Evolutionary conservation across 139 green algal species (phyloP), one percentile per base, ranked within the genome.

Genomic region (Picochlorum sp.): DNA sequence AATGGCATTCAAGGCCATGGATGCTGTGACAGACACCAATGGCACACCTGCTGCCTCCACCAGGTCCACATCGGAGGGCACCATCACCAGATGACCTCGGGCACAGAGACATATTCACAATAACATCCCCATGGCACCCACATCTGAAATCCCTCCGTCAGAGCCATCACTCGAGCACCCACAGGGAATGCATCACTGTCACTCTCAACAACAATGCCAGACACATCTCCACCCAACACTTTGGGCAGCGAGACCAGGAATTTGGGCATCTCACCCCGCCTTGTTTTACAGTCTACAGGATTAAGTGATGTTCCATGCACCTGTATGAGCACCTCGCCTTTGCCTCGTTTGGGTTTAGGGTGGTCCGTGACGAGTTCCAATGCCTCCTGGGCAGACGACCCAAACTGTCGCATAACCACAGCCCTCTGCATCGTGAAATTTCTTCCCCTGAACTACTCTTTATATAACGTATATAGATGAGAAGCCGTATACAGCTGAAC

Each of bases 21-120:
- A 80, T 20, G 74, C 74, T 28, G 74, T 80, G 4, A 72, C 45
- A 4, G 49, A 62, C 7, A 74, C 61, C 23, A 80, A 16, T 5
- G 74, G 74, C 57, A 81, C 16, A 1, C 49, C 70, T 4, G 37
- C 74, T 4, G 74, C 74, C 14, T 75, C 67, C 34, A 20, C 28
- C 7, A 81, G 41, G n/a, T 18, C 30, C 2, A 76, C 28, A 20
- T 7, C 11, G 7, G 49, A 20, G 15, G 74, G 72, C 30, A 81
- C 30, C 28, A 49, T 7, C 20, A 32, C 58, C 13, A 65, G 18
- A 45, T 65, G 58, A 55, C 57, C 21, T 65, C 58, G 20, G 20
- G 23, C 21, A 21, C 58, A 13, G 21, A 57, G 8, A 59, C 6
- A 15, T 32, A 51, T 21, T 65, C 58, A 26, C n/a, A 26, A 32